Conservation (phyloP, 2,329 filamentous ascomycete genomes). For the Clarireedia monteithiana region DNA sequence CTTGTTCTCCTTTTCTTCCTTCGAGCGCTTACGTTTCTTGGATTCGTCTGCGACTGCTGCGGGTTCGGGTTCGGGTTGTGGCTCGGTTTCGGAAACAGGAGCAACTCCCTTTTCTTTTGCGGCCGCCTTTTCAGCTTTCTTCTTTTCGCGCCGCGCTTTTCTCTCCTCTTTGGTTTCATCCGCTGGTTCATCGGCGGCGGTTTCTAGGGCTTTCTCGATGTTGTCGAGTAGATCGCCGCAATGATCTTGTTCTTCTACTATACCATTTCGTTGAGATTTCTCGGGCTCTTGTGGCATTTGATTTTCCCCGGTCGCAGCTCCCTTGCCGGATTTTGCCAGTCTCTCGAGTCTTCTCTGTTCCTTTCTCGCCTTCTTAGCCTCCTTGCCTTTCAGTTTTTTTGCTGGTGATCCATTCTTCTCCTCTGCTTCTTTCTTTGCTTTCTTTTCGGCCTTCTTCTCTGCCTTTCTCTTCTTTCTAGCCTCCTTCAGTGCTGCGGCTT, state of each 20-base stretch:
- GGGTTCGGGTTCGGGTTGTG: background rate
- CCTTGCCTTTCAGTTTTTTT: slow-evolving; percentile 5
- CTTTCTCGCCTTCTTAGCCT: slow-evolving; percentile 2
- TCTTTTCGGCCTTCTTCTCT: slow-evolving; percentile 2
- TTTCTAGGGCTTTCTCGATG: background rate
- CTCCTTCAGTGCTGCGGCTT: slow-evolving; percentile 4
- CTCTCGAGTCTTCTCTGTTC: slow-evolving; percentile 10
- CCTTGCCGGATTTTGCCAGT: background rate
- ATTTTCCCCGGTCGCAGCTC: background rate
- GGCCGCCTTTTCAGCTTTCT: slow-evolving; percentile 9
- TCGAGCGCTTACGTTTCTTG: slow-evolving; percentile 11
- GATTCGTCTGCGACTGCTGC: background rate
- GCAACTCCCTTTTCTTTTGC: slow-evolving; percentile 4
- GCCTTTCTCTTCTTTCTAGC: slow-evolving; percentile 1
- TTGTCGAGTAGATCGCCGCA: background rate
- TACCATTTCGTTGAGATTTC: background rate
- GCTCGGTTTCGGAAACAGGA: background rate
- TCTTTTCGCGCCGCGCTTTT: slow-evolving; percentile 5
- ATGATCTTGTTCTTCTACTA: background rate
- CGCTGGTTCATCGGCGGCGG: background rate
- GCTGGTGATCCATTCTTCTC: background rate
- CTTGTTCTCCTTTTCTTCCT: slow-evolving; percentile 10
- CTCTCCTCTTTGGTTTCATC: background rate
- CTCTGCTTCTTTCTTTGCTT: slow-evolving; percentile 6
- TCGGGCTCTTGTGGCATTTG: background rate